Percentiles rank a stretch among this genome's conserved stretches.
phyloP scores from a whole-genome alignment of 177 flowering plant species.

The Vitis hybrid region DNA sequence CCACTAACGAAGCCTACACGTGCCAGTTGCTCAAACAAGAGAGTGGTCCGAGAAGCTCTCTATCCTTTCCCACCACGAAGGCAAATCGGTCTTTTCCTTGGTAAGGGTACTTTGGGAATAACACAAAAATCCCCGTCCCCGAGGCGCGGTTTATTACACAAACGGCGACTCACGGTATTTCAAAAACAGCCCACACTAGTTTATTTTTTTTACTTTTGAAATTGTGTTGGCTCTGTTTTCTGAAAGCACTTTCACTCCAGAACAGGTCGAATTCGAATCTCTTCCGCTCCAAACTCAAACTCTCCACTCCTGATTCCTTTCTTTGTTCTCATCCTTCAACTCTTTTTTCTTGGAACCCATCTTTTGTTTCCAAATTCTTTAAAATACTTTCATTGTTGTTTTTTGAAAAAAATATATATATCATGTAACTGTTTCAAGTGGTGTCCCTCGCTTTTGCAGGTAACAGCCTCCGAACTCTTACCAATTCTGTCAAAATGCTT shows the following conservation, averaged over 20 bases:
- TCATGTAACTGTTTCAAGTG: slow-evolving; percentile 13
- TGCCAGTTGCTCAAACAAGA: too few relatives aligned
- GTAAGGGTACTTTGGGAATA: slow-evolving; percentile 4
- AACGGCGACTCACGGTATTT: slow-evolving; percentile 12
- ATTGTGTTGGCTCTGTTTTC: neutral
- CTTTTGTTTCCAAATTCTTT: neutral
- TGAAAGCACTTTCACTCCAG: neutral
- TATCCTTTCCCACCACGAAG: neutral
- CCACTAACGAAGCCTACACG: too few relatives aligned
- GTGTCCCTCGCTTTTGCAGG: neutral
- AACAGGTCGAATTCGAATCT: neutral
- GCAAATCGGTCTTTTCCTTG: too few relatives aligned
- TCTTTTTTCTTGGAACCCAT: neutral
- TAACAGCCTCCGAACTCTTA: neutral
- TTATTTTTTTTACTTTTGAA: neutral
- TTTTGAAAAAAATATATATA: neutral
- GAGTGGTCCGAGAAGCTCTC: neutral
- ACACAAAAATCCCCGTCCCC: too few relatives aligned
- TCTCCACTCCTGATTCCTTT: neutral
- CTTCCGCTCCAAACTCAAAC: neutral
- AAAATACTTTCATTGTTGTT: neutral
- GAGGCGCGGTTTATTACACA: slow-evolving; percentile 17
- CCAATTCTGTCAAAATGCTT: too few relatives aligned
- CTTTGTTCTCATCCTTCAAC: neutral
- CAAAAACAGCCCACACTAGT: neutral